A percentile compares a stretch with the other conserved stretches of the same genome.
These are phyloP conservation scores for Colletotrichum limetticola DNA, from an alignment of 2,329 filamentous ascomycete genomes.

Conservation along the genomic window DNA sequence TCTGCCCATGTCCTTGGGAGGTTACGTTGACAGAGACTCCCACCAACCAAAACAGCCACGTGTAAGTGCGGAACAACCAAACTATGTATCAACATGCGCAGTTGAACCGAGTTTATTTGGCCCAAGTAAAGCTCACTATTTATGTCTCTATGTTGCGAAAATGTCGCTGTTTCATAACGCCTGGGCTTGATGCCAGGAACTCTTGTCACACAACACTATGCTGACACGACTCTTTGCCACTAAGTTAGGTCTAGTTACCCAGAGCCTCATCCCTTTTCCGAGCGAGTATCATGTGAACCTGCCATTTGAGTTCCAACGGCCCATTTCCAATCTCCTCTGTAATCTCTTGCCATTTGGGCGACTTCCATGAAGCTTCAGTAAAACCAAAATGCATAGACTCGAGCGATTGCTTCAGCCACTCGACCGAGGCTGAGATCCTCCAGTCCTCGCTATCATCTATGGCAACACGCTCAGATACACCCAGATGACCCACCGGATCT, in stretches of 20 bases:
- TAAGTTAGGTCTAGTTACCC: not conserved
- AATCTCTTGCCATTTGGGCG: slow-evolving; percentile 7
- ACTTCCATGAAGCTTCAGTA: slow-evolving; percentile 16
- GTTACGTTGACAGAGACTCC: not conserved
- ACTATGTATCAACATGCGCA: not conserved
- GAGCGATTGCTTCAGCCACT: slow-evolving; percentile 26
- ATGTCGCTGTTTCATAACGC: too few species aligned
- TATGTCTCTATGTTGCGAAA: not conserved
- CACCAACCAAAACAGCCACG: not conserved
- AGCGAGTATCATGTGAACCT: slow-evolving; percentile 24
- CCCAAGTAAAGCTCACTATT: not conserved
- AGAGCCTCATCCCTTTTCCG: not conserved
- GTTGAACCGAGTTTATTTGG: not conserved
- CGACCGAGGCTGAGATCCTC: slow-evolving; percentile 14
- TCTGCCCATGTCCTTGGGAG: not conserved
- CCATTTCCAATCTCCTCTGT: not conserved
- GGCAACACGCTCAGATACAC: not conserved
- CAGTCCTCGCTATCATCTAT: slow-evolving; percentile 13
- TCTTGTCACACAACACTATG: not conserved
- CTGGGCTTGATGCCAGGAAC: not conserved
- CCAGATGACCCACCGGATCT: not conserved
- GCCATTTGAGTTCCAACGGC: slow-evolving; percentile 16
- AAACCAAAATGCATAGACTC: slow-evolving; percentile 25
- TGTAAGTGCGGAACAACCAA: not conserved
- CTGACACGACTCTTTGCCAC: not conserved